phyloP scores from a whole-genome alignment of 257 asterid species.

The Solanum sitiens region DNA sequence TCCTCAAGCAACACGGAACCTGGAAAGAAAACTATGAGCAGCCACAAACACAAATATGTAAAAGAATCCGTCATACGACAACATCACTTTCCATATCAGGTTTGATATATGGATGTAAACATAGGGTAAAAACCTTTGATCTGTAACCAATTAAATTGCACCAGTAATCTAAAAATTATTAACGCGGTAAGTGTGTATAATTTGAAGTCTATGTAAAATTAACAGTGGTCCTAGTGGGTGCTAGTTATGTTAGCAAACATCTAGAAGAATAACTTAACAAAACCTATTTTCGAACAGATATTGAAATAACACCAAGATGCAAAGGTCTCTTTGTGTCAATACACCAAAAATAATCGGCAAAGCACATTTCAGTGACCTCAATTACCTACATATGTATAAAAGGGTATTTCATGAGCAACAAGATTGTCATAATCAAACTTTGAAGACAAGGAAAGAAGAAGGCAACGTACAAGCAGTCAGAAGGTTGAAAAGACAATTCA shows the following conservation, averaged over 20 bases:
- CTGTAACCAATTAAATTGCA: not conserved
- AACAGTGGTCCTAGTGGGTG: not conserved
- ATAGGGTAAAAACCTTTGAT: not conserved
- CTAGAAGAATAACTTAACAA: not conserved
- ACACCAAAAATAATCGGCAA: not conserved
- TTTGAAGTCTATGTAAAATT: not conserved
- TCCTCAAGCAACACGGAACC: conserved; percentile 29
- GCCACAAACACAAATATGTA: not conserved
- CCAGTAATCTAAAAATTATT: not conserved
- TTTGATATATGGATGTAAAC: not conserved
- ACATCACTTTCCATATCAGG: not conserved
- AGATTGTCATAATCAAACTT: no score
- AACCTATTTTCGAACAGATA: not conserved
- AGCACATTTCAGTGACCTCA: no score
- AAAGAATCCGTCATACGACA: not conserved
- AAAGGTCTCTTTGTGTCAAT: not conserved
- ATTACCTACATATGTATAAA: no score
- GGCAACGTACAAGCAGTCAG: not conserved
- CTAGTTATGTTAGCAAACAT: not conserved
- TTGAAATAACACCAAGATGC: not conserved
- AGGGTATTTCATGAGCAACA: no score
- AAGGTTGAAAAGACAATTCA: conserved; percentile 7
- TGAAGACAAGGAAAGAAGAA: not conserved
- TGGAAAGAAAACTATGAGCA: not conserved
- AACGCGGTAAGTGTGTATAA: not conserved